These are phyloP conservation scores for Fusarium sacchari DNA, from an alignment of 2,329 filamentous ascomycete species.

Conservation along the genomic window DNA sequence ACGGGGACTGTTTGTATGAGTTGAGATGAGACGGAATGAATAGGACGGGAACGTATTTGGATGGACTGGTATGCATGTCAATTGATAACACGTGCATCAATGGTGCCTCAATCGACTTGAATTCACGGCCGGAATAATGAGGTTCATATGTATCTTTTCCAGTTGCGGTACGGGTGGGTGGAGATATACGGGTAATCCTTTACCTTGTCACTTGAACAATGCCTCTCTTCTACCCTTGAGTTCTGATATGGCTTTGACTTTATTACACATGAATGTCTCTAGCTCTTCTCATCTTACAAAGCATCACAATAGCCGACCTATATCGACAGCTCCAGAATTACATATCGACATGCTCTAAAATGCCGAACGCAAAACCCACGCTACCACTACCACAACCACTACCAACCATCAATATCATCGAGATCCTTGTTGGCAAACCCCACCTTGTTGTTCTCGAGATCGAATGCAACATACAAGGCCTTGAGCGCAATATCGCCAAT, in stretches of 20 bases:
- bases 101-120: constrained; percentile 8
- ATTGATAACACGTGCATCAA: constrained; percentile 33
- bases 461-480: constrained; percentile 78
- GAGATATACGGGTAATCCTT: constrained; percentile 28
- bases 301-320: constrained; percentile 3
- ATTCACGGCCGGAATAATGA: constrained; percentile 13
- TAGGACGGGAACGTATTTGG: constrained; percentile 18
- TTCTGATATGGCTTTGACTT: background rate
- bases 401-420: constrained; percentile 30
- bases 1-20: background rate
- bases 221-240: background rate
- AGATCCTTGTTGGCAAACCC: constrained; percentile 59
- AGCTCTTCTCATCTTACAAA: constrained; percentile 16
- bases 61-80: constrained; percentile 11
- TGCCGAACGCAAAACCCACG: background rate
- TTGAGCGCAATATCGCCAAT: constrained; percentile 85
- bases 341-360: constrained; percentile 1
- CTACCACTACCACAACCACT: background rate
- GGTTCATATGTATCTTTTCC: constrained; percentile 37
- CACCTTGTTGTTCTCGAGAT: constrained; percentile 55
- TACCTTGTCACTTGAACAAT: constrained; percentile 4
- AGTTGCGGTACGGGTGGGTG: background rate
- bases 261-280: constrained; percentile 11
- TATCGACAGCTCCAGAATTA: background rate
- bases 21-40: constrained; percentile 6